Percentiles rank a stretch among this genome's conserved stretches.
Evolutionary conservation across 2,329 filamentous ascomycete genomes (phyloP).

Genomic region (Fusarium proliferatum): DNA sequence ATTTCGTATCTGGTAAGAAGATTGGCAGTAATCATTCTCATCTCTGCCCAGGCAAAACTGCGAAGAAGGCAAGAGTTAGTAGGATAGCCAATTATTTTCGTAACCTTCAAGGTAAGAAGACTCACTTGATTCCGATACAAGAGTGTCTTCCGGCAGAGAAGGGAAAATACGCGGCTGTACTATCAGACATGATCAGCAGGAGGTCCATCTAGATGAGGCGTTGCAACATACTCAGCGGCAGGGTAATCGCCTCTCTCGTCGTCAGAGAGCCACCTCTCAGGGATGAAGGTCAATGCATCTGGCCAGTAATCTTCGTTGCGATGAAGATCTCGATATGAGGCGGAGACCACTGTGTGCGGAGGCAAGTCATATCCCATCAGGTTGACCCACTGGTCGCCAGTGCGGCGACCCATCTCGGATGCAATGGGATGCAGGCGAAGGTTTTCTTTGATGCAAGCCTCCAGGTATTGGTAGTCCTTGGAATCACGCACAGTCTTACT

Average conservation of each 20-base stretch:
- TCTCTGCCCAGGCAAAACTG: not conserved
- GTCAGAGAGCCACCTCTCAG: not conserved
- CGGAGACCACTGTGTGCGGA: not conserved
- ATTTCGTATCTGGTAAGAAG: not conserved
- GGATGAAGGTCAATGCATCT: not conserved
- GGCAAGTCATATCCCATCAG: not conserved
- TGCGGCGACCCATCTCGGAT: not conserved
- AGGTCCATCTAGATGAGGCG: fast-evolving
- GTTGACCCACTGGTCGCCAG: not conserved
- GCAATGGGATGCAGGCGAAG: not conserved
- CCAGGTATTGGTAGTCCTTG: not conserved
- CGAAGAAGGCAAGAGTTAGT: not conserved
- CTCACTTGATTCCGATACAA: not conserved
- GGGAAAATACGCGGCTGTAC: not conserved
- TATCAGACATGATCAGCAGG: not conserved
- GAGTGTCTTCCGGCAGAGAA: not conserved
- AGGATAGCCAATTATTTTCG: fast-evolving
- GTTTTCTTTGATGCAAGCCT: not conserved
- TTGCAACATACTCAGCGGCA: not conserved
- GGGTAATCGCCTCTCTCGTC: not conserved
- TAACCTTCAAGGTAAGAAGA: fast-evolving
- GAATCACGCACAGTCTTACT: not conserved
- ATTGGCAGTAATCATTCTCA: not conserved
- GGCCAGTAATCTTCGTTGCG: not conserved
- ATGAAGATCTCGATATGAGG: not conserved